Evolutionary conservation across 208 protist genomes (phyloP), one percentile per base, ranked within the genome.

Genomic region (Trypanosoma melophagium): DNA sequence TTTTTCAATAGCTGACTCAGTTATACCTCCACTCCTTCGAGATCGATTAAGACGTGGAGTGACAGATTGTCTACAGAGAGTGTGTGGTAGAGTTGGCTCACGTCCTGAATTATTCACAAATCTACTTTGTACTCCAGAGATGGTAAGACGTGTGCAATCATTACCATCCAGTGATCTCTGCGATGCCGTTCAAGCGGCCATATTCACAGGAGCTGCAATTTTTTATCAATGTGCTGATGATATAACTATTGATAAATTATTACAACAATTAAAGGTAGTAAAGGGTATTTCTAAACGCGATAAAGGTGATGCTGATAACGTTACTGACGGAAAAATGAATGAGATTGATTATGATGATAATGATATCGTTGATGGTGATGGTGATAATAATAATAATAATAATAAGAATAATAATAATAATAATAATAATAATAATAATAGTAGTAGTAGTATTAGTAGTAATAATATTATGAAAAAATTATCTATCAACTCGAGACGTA

Each of bases 181-280:
- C 22, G 62, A 76, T 1, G 16, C 49, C 0, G 40, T 54, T 25
- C 21, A 68, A 50, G n/a, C 62, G 7, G 70, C 70, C 5, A 41
- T 76, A 44, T 66, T 76, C 38, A 69, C 57, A 35, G 63, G 62
- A 45, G 70, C 70, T 7, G 49, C 70, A 7, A 55, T 69, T 10
- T 76, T 76, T 60, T 76, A 47, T 42, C 47, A 76, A 51, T 12
- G 57, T 10, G 70, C 70, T 21, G 50, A 69, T 45, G 62, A 69
- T 14, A 31, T n/a, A 12, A 45, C 41, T 21, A 41, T 74, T 10
- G 35, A 64, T 8, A 7, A 17, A 8, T 35, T 74, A 17, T 13
- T 57, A 0, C 38, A 60, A 14, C 44, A 35, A 14, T 2, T 55
- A 28, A 53, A 55, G 45, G 17, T 14, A n/a, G 12, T n/a, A 28